Evolutionary conservation across 192 early-diverging fungal species (phyloP), one percentile per base, ranked within the genome.

Genomic region (Coemansia sp.): DNA sequence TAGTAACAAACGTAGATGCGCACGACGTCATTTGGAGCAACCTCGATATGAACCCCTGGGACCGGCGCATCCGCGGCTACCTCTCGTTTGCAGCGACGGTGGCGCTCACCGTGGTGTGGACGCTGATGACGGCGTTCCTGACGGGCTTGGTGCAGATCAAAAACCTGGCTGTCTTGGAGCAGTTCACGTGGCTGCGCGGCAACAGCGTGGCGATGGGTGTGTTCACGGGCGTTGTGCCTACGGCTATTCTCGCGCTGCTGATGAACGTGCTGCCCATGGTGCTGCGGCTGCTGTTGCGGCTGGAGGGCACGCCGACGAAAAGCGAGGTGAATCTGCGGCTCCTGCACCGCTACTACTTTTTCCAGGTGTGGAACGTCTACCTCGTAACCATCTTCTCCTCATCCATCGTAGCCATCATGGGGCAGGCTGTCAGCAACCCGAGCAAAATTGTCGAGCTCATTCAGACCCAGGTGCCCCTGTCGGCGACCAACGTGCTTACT

Each of bases 11-110:
- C 34, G 86, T 97, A 24, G 72, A 88, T 44, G 88, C 91, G 0
- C 72, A 89, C 24, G 93, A 97, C 75, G 79, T 97, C 10, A 89
- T 95, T 59, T 97, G 95, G 95, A 81, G 87, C 11, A 95, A 95
- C 70, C 84, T 94, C 59, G 89, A 89, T 64, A 73, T 91, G 21
- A 76, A 79, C 19, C 81, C 82, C 13, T 80, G 81, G 29, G 68
- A 84, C 37, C 84, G 90, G 17, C 76, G 90, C 33, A 68, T 85
- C 14, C 84, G 91, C 36, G 73, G 74, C 4, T 57, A 89, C 56
- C 45, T 91, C 10, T 87, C 89, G 46, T 67, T 88, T 9, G 67
- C 77, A 1, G 51, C 78, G 5, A 81, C 86, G 0, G 67, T 89
- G 6, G 89, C 78, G 3, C 78, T 97, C 70, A 84, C 89, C 2